Base-by-base conservation (phyloP, 1,139 yeast species). In the Schizosaccharomyces versatilis region DNA sequence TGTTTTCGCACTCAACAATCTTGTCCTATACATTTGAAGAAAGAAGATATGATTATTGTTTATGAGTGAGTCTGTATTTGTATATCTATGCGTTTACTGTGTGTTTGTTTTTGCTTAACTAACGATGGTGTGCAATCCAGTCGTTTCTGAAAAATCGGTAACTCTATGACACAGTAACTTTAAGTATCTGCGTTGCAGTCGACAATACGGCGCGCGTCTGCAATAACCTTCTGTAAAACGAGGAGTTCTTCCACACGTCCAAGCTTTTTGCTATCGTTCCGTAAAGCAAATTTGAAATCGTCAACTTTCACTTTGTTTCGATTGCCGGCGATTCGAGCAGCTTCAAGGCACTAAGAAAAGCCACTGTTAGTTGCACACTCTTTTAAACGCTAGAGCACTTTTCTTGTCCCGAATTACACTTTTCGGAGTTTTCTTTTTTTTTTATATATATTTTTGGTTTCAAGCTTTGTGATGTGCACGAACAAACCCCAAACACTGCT, bases 231-330 rank as follows among this genome's bases (percentile, higher is more conserved):
- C 61, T 84, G 85, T 65, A 84, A 75, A 53, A 77, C 75, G 57
- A 84, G 73, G 61, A 88, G 75, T 65, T 86, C 93, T 61, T 83
- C 81, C 41, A 86, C 78, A 65, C 97, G 76, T 10, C 94, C 93
- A 53, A 85, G 73, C 64, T 86, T 88, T 56, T 79, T 74, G 1
- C 93, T 84, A 62, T 88, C 97, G 60, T 80, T 77, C 51, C 95
- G 71, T 57, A 88, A 69, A 0, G 85, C 93, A 69, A 85, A 85
- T 61, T 82, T 84, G 68, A 88, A 79, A 65, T 88, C 97, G 59
- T 85, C 95, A 55, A 86, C 80, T 63, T 82, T 81, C 59, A 88
- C 78, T 66, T 93, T 79, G 55, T 77, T 77, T 53, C 94, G 73
- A 0, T 73, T 71, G 32, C 70, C 67, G 1, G 79, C 76, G 56